Evolutionary conservation across 148 eudicot species (phyloP).

Genomic region (Rhododendron ovatum): DNA sequence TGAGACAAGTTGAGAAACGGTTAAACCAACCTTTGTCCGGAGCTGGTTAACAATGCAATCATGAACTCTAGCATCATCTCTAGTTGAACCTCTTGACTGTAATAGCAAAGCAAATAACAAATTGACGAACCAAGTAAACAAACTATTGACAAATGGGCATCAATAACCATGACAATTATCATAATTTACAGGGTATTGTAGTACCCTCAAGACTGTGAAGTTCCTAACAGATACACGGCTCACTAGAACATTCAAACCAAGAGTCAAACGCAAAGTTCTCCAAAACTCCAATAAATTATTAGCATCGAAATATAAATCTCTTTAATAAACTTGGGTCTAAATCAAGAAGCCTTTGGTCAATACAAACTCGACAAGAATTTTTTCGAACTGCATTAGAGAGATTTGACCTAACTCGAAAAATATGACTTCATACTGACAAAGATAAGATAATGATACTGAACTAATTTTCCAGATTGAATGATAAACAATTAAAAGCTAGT

Average conservation of each 20-base stretch:
- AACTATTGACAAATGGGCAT: neutral
- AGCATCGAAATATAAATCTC: no score
- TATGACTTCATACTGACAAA: no score
- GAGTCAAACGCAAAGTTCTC: neutral
- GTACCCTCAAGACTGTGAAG: neutral
- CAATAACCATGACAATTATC: neutral
- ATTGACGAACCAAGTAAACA: slow-evolving; percentile 4
- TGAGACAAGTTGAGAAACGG: slow-evolving; percentile 11
- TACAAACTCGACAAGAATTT: no score
- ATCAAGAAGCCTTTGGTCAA: no score
- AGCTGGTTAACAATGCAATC: slow-evolving; percentile 98
- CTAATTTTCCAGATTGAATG: no score
- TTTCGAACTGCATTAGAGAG: no score
- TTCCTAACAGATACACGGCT: neutral
- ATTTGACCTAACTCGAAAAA: no score
- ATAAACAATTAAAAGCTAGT: no score
- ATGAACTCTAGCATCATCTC: slow-evolving; percentile 99
- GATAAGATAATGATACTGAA: no score
- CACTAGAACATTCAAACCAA: neutral
- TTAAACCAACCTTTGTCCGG: slow-evolving; percentile 68
- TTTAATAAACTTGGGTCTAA: no score
- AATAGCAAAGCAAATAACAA: slow-evolving; percentile 11
- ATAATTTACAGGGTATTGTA: neutral
- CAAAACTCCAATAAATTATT: no score
- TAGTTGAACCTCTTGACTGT: slow-evolving; percentile 97